Conservation (phyloP, 164 flowering plant genomes). For the Nymphaea colorata region DNA sequence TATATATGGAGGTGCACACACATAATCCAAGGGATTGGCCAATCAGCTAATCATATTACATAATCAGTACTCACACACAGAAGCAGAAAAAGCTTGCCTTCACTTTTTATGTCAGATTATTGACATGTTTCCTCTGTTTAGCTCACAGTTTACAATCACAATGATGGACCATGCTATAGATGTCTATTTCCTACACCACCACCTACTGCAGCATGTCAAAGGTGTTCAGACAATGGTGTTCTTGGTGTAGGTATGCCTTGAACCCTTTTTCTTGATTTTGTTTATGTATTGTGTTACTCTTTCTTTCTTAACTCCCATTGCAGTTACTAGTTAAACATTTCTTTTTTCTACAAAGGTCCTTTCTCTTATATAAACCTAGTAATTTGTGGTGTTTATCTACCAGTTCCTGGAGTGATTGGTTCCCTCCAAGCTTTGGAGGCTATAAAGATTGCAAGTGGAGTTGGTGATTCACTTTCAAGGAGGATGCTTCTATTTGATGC, state of each 20-base stretch:
- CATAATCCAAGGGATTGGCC: too few relatives aligned
- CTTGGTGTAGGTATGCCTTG: slow-evolving; percentile 76
- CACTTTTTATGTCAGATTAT: background rate
- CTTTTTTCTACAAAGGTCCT: background rate
- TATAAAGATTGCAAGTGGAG: slow-evolving; percentile 67
- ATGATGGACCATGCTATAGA: slow-evolving; percentile 92
- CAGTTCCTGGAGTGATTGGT: slow-evolving; percentile 96
- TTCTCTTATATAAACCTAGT: background rate
- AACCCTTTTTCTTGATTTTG: too few relatives aligned
- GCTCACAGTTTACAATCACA: slow-evolving; percentile 91
- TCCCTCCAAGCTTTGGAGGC: slow-evolving; percentile 98
- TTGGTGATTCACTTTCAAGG: slow-evolving; percentile 88
- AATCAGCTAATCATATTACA: too few relatives aligned
- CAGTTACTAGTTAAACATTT: background rate
- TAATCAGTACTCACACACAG: too few relatives aligned
- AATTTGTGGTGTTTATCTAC: background rate
- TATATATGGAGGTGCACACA: too few relatives aligned
- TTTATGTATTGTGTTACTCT: background rate
- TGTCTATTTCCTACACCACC: slow-evolving; percentile 95
- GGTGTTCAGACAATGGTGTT: slow-evolving; percentile 96
- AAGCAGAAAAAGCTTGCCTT: too few relatives aligned
- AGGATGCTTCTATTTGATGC: slow-evolving; percentile 96
- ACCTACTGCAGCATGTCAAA: slow-evolving; percentile 85
- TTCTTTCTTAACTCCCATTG: background rate
- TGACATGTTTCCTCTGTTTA: slow-evolving; percentile 6